Evolutionary conservation across 1,284 basidiomycete species (phyloP).

Genomic region (Ceratobasidium sp.): DNA sequence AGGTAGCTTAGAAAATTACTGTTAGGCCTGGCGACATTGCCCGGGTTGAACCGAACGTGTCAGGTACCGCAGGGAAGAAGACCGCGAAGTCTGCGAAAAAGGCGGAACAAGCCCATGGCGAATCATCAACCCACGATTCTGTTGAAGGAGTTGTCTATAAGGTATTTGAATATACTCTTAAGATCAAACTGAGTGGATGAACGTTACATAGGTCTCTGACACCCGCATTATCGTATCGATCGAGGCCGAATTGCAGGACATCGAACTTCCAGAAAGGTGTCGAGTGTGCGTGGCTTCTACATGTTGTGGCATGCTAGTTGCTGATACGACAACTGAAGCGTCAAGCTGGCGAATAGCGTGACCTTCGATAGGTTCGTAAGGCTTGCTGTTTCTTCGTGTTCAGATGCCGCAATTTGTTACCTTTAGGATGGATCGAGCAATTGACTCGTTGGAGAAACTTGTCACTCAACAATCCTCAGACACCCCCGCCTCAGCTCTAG

Average conservation of each 20-base stretch:
- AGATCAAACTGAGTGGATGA: background rate
- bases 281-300: constrained; percentile 60
- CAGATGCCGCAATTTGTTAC: constrained; percentile 2
- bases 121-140: constrained; percentile 42
- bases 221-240: constrained; percentile 81
- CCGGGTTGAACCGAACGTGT: constrained; percentile 77
- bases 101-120: constrained; percentile 53
- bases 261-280: constrained; percentile 85
- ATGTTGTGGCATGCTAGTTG: background rate
- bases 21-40: constrained; percentile 81
- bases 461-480: constrained; percentile 47
- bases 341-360: constrained; percentile 91
- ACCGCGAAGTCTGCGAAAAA: constrained; percentile 62
- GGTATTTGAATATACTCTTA: constrained; percentile 58
- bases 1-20: constrained; percentile 46
- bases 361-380: constrained; percentile 82
- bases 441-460: constrained; percentile 69
- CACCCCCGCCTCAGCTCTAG: background rate
- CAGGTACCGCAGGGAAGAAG: constrained; percentile 60
- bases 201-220: constrained; percentile 68
- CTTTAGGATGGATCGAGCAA: constrained; percentile 82
- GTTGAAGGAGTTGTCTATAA: constrained; percentile 86
- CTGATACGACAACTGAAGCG: constrained; percentile 49
- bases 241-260: constrained; percentile 69
- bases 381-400: background rate